Conservation (phyloP, 305 asterid species). For the Fraxinus albicans region DNA sequence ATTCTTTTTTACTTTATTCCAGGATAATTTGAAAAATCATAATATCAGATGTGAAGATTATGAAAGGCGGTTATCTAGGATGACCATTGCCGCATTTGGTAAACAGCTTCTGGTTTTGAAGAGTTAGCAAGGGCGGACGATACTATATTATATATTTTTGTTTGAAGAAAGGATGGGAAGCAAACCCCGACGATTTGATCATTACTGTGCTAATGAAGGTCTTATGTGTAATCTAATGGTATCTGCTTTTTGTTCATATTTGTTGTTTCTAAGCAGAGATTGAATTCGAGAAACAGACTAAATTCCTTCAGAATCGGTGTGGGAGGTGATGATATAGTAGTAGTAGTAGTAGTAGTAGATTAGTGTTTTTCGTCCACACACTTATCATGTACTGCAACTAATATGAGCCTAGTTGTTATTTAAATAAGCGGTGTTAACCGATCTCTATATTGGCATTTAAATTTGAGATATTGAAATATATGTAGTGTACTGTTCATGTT, state of each 20-base stretch:
- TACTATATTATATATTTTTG: neutral
- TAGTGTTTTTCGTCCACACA: neutral
- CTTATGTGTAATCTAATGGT: neutral
- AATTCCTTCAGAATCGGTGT: neutral
- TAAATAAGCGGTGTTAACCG: neutral
- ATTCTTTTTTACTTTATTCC: neutral
- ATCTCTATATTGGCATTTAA: neutral
- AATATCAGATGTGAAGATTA: neutral
- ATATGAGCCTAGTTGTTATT: neutral
- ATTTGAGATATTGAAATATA: conserved; percentile 36
- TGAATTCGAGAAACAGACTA: neutral
- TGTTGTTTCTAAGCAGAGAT: neutral
- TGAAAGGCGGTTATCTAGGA: neutral
- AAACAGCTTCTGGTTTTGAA: neutral
- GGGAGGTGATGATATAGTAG: neutral
- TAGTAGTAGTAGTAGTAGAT: neutral
- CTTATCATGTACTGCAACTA: neutral
- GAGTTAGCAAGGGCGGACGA: neutral
- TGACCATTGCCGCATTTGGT: neutral
- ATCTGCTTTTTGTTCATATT: neutral
- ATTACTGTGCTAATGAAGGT: neutral
- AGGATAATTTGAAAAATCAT: neutral
- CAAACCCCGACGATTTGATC: neutral
- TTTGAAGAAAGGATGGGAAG: neutral
- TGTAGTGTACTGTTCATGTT: neutral